Percentiles rank a stretch among this genome's conserved stretches.
phyloP scores from a whole-genome alignment of 2,329 filamentous ascomycete species.

The Pseudopithomyces maydicus region DNA sequence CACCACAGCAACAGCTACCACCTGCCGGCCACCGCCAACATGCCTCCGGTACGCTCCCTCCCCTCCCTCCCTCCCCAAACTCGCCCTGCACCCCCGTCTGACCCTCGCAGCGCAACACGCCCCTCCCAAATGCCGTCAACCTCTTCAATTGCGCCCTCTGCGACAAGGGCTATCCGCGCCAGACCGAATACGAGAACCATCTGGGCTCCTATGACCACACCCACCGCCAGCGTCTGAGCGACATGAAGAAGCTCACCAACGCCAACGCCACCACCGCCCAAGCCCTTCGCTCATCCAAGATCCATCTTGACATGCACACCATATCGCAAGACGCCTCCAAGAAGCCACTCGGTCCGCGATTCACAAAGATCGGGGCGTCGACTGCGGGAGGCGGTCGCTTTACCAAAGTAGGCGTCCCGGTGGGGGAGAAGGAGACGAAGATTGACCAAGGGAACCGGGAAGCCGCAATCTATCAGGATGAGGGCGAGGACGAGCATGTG shows the following conservation, averaged over 20 bases:
- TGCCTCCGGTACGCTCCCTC: conserved; percentile 23
- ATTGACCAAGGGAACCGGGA: neutral
- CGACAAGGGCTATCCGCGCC: conserved; percentile 88
- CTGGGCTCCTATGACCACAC: conserved; percentile 94
- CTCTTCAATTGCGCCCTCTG: conserved; percentile 68
- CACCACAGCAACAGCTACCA: too few species aligned
- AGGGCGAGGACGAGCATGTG: conserved; percentile 29
- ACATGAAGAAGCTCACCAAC: conserved; percentile 72
- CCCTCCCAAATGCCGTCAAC: conserved; percentile 46
- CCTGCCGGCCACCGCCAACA: conserved; percentile 12
- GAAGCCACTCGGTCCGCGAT: conserved; percentile 26
- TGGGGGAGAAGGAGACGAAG: conserved; percentile 12
- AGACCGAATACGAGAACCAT: conserved; percentile 96
- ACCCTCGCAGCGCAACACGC: conserved; percentile 48
- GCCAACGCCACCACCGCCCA: conserved; percentile 32
- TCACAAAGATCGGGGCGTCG: conserved; percentile 33
- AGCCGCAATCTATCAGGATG: too few species aligned
- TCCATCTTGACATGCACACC: conserved; percentile 26
- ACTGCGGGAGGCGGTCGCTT: conserved; percentile 53
- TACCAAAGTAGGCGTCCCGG: conserved; percentile 71
- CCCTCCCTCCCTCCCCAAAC: neutral
- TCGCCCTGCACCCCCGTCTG: conserved; percentile 49
- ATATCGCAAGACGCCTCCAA: conserved; percentile 27
- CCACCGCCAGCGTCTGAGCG: conserved; percentile 74
- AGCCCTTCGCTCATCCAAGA: conserved; percentile 22